A percentile compares a stretch with the other conserved stretches of the same genome.
phyloP scores from a whole-genome alignment of 345 rosid genomes.

The Moricandia moricandioides region DNA sequence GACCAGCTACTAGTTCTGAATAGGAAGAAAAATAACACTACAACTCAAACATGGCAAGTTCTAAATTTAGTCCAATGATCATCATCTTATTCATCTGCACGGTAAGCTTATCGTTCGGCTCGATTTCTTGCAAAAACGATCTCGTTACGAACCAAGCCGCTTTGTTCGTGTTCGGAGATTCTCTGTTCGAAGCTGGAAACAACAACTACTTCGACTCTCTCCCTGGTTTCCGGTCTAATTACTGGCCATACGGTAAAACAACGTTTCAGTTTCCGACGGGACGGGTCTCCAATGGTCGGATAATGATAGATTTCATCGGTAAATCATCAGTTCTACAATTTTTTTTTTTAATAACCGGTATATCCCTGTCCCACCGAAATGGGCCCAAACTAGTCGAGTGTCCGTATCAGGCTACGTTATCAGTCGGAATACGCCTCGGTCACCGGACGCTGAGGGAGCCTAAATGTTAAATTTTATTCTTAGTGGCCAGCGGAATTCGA shows the following conservation, averaged over 20 bases:
- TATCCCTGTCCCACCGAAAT: too few relatives aligned
- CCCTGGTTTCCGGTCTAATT: constrained; percentile 58
- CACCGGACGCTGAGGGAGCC: too few relatives aligned
- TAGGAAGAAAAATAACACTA: background rate
- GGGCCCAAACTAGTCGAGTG: too few relatives aligned
- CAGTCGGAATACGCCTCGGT: too few relatives aligned
- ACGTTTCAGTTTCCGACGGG: constrained; percentile 70
- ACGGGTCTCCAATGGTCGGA: constrained; percentile 70
- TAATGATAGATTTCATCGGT: constrained; percentile 65
- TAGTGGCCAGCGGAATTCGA: too few relatives aligned
- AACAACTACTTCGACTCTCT: constrained; percentile 66
- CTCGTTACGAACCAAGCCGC: constrained; percentile 29
- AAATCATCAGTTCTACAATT: background rate
- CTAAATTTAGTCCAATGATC: background rate
- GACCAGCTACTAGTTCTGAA: background rate
- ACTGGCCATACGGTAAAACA: constrained; percentile 73
- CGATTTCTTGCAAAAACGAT: constrained; percentile 1
- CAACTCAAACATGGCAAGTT: constrained; percentile 11
- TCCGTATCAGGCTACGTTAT: too few relatives aligned
- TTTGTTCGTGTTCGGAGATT: constrained; percentile 74
- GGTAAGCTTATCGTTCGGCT: background rate
- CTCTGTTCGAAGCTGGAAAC: constrained; percentile 70
- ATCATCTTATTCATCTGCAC: constrained; percentile 4
- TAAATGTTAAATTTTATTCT: too few relatives aligned
- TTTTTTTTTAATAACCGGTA: too few relatives aligned